A percentile compares a stretch with the other conserved stretches of the same genome.
Evolutionary conservation across 2,329 filamentous ascomycete species (phyloP).

Genomic region (Podosphaera fusca): DNA sequence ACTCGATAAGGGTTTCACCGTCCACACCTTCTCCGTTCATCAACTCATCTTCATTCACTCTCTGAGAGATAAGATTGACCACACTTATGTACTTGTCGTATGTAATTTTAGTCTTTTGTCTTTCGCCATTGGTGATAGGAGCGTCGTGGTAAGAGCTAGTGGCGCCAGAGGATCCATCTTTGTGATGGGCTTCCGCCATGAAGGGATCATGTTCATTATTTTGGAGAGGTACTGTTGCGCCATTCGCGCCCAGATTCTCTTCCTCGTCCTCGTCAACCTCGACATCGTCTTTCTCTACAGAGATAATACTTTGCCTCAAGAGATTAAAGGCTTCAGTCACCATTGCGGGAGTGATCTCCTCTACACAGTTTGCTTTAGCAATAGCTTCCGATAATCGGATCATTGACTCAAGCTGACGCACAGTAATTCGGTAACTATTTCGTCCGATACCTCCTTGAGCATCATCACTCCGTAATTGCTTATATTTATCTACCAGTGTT

Average conservation of each 20-base stretch:
- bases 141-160: not conserved
- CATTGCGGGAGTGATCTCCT: conserved; percentile 64
- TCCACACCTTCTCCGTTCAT: conserved; percentile 61
- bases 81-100: conserved; percentile 90
- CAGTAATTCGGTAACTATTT: conserved; percentile 94
- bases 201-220: not conserved
- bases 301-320: conserved; percentile 84
- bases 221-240: not conserved
- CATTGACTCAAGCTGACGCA: conserved; percentile 84
- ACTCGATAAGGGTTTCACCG: conserved; percentile 56
- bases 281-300: conserved; percentile 90
- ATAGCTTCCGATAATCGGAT: conserved; percentile 95
- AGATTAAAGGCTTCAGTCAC: conserved; percentile 84
- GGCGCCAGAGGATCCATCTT: conserved; percentile 3
- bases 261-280: conserved; percentile 70
- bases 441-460: conserved; percentile 80
- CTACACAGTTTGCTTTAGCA: conserved; percentile 88
- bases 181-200: not conserved
- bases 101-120: conserved; percentile 59
- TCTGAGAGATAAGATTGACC: conserved; percentile 62
- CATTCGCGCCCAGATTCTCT: conserved; percentile 1
- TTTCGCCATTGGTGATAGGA: conserved; percentile 4
- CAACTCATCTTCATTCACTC: conserved; percentile 63
- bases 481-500: conserved; percentile 77
- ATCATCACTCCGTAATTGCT: conserved; percentile 81